Evolutionary conservation across 129 eudicot species (phyloP).

Genomic region (Mikania micrantha): DNA sequence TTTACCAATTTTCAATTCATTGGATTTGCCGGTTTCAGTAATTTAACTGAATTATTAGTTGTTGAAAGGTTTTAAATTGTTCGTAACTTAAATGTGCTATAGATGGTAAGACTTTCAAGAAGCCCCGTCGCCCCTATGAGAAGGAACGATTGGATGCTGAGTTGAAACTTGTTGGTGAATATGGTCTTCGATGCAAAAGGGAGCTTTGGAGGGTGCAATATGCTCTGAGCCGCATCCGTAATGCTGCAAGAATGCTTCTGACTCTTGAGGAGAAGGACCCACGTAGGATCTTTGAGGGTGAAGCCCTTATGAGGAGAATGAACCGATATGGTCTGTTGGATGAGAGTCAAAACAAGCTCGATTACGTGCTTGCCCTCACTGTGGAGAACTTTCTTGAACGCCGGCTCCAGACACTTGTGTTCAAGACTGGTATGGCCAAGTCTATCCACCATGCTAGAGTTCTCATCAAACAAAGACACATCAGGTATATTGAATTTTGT

Average conservation of each 20-base stretch:
- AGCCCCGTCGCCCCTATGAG: constrained; percentile 78
- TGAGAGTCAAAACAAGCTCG: constrained; percentile 62
- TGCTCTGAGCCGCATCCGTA: constrained; percentile 65
- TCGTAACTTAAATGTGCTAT: not conserved
- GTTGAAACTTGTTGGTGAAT: constrained; percentile 70
- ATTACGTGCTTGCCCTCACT: constrained; percentile 58
- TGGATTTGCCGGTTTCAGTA: not conserved
- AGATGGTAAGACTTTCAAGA: constrained; percentile 87
- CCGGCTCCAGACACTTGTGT: constrained; percentile 56
- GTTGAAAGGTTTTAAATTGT: not conserved
- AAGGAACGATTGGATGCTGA: constrained; percentile 79
- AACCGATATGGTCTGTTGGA: constrained; percentile 61
- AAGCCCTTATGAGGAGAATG: constrained; percentile 77
- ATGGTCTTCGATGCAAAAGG: constrained; percentile 68
- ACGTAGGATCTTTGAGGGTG: constrained; percentile 76
- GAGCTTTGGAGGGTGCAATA: constrained; percentile 91
- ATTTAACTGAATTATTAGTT: not conserved
- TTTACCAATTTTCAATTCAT: not conserved
- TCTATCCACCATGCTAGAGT: constrained; percentile 57
- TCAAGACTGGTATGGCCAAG: constrained; percentile 60
- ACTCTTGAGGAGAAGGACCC: constrained; percentile 85
- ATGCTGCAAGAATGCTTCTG: constrained; percentile 64
- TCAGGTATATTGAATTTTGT: constrained; percentile 33
- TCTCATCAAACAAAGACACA: constrained; percentile 67
- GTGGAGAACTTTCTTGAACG: constrained; percentile 62